Conservation (phyloP, 768 basidiomycete genomes). For the Gelatoporia subvermispora region DNA sequence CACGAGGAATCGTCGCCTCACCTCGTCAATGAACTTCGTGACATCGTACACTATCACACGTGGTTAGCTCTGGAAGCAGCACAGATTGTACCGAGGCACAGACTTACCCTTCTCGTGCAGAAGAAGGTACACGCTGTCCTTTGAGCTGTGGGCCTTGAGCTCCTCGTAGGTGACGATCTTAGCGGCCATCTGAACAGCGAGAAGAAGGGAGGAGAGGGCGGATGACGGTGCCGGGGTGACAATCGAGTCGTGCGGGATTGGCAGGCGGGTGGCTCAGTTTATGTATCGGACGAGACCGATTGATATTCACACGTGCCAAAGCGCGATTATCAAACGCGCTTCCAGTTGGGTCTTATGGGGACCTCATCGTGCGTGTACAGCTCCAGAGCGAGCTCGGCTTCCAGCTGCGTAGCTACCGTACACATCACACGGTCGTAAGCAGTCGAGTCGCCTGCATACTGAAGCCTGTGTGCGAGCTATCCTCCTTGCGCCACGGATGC, state of each 20-base stretch:
- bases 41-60: conserved; percentile 77
- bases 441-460: no score
- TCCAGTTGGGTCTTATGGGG: no score
- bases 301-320: conserved; percentile 5
- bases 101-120: conserved; percentile 76
- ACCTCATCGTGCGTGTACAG: no score
- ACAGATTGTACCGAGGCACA: background rate
- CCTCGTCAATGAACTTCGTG: conserved; percentile 94
- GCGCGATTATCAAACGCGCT: no score
- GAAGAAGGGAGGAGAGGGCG: conserved; percentile 11
- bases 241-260: conserved; percentile 8
- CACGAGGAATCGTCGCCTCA: conserved; percentile 27
- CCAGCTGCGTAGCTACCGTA: no score
- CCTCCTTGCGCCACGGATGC: no score
- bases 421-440: no score
- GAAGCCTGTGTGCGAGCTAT: no score
- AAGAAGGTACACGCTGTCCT: conserved; percentile 77
- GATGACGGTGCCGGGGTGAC: conserved; percentile 11
- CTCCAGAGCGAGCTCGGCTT: no score
- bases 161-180: conserved; percentile 68
- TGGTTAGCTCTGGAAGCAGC: conserved; percentile 10
- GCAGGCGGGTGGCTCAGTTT: conserved; percentile 3
- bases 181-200: conserved; percentile 28
- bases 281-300: conserved; percentile 4
- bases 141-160: conserved; percentile 70